Conservation (phyloP, 192 early-diverging fungal species). For the Umbelopsis ramanniana region DNA sequence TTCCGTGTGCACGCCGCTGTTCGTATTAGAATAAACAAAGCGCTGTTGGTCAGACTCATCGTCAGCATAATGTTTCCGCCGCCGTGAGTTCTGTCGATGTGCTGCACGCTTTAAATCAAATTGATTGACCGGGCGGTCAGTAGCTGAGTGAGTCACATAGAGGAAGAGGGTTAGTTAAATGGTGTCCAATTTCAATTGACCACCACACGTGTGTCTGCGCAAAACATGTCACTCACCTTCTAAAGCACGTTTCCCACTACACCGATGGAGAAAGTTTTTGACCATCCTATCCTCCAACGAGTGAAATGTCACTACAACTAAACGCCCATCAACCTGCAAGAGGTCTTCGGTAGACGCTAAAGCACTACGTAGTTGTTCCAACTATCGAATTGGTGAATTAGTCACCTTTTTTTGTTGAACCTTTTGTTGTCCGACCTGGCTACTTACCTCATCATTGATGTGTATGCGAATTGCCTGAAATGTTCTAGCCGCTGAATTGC, state of each 20-base stretch:
- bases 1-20: neutral
- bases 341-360: constrained; percentile 56
- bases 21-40: neutral
- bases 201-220: neutral
- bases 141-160: neutral
- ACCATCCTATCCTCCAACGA: constrained; percentile 76
- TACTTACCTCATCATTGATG: constrained; percentile 68
- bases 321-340: constrained; percentile 53
- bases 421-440: neutral
- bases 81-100: constrained; percentile 9
- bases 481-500: constrained; percentile 57
- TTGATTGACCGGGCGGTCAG: constrained; percentile 30
- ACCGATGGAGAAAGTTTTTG: constrained; percentile 60
- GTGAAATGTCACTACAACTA: constrained; percentile 74
- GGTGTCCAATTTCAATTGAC: neutral
- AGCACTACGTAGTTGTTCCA: constrained; percentile 59
- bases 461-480: constrained; percentile 71
- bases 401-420: too few species aligned
- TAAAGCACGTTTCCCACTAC: constrained; percentile 34
- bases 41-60: neutral
- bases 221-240: constrained; percentile 29
- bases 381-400: neutral
- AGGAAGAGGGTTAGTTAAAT: neutral
- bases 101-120: constrained; percentile 37
- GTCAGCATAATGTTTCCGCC: neutral